Evolutionary conservation across 306 rosid genomes (phyloP).

Genomic region (Myrica gale): DNA sequence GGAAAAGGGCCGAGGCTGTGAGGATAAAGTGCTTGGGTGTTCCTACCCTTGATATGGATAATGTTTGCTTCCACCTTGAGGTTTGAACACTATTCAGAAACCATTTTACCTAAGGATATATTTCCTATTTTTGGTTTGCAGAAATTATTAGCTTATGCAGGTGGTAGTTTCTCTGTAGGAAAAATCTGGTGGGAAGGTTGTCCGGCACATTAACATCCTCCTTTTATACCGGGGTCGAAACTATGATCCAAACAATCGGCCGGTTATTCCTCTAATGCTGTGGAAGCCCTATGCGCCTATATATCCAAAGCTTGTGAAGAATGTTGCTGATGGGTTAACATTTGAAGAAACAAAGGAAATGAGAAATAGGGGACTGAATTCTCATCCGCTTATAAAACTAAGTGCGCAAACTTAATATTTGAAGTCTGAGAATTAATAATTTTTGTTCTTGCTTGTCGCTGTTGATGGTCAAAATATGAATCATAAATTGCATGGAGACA

Average conservation of each 20-base stretch:
- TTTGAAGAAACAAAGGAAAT: constrained; percentile 68
- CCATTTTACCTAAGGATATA: background rate
- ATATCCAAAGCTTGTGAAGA: constrained; percentile 87
- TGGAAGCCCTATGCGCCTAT: constrained; percentile 96
- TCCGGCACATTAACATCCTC: constrained; percentile 64
- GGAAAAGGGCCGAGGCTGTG: constrained; percentile 94
- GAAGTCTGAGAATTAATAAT: background rate
- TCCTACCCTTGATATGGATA: constrained; percentile 92
- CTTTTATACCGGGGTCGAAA: constrained; percentile 73
- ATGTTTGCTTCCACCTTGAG: constrained; percentile 87
- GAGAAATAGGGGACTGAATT: constrained; percentile 67
- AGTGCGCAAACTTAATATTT: constrained; percentile 49
- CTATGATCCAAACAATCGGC: constrained; percentile 66
- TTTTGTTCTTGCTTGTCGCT: background rate
- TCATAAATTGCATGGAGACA: background rate
- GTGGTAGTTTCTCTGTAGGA: constrained; percentile 56
- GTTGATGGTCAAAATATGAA: background rate
- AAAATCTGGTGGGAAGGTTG: constrained; percentile 73
- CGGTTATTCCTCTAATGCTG: constrained; percentile 75
- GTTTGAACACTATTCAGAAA: constrained; percentile 33
- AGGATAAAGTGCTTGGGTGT: constrained; percentile 95
- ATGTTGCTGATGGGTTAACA: constrained; percentile 62
- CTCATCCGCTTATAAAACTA: constrained; percentile 68
- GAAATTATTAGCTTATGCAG: constrained; percentile 23
- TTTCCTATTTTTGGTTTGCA: constrained; percentile 20